These are phyloP conservation scores for Fusarium sp. DNA, from an alignment of 2,329 filamentous ascomycete genomes.

Conservation along the genomic window DNA sequence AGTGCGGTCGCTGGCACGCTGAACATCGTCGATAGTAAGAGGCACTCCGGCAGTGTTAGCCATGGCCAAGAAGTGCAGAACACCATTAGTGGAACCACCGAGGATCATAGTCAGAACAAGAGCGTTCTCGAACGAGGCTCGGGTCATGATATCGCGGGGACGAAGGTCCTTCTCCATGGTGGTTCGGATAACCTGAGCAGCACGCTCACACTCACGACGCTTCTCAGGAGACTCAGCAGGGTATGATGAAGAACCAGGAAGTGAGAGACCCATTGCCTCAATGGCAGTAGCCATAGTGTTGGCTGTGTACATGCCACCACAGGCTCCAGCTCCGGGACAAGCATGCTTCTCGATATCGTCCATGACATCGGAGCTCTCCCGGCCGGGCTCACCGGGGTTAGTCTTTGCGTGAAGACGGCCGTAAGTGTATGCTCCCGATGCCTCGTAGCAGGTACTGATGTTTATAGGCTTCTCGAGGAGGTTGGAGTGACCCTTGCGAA, in stretches of 20 bases:
- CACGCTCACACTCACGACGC: conserved; percentile 87
- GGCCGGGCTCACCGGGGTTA: conserved; percentile 71
- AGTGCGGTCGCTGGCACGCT: conserved; percentile 84
- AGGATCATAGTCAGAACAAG: conserved; percentile 92
- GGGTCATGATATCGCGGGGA: conserved; percentile 84
- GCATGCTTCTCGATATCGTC: conserved; percentile 85
- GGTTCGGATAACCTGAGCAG: conserved; percentile 80
- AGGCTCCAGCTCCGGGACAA: conserved; percentile 76
- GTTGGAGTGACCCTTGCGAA: conserved; percentile 86
- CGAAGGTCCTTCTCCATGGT: conserved; percentile 89
- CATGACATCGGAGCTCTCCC: conserved; percentile 83
- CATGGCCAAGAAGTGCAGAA: conserved; percentile 92
- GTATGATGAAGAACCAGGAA: conserved; percentile 88
- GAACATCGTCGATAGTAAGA: conserved; percentile 85
- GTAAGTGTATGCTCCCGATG: conserved; percentile 85
- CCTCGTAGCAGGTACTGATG: conserved; percentile 90
- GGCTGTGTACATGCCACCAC: conserved; percentile 90
- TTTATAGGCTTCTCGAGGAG: conserved; percentile 86
- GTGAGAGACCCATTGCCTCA: conserved; percentile 87
- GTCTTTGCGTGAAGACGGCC: conserved; percentile 80
- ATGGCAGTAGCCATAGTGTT: conserved; percentile 94
- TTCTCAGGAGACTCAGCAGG: conserved; percentile 87
- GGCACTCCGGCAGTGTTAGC: conserved; percentile 85
- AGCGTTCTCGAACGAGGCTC: conserved; percentile 87
- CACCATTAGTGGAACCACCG: conserved; percentile 91